A percentile compares a stretch with the other conserved stretches of the same genome.
phyloP scores from a whole-genome alignment of 805 yeast species.

The Yarrowia sp. region DNA sequence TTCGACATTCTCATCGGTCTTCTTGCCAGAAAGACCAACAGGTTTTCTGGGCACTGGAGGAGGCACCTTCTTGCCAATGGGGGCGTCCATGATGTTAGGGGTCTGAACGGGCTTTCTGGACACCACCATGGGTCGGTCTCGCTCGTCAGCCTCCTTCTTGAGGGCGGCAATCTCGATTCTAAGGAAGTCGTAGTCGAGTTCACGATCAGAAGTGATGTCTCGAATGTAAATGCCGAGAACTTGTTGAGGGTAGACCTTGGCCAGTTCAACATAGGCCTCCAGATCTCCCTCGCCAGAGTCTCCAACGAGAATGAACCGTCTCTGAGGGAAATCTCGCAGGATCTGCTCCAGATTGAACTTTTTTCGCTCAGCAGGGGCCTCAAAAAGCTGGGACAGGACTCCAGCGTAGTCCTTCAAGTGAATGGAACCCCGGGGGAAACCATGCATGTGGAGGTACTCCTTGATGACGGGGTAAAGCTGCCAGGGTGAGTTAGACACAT shows the following conservation, averaged over 20 bases:
- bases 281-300: constrained; percentile 95
- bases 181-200: constrained; percentile 33
- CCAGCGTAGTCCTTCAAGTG: constrained; percentile 87
- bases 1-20: neutral
- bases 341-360: constrained; percentile 60
- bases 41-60: constrained; percentile 37
- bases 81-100: constrained; percentile 4
- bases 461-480: constrained; percentile 65
- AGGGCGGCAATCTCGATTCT: constrained; percentile 26
- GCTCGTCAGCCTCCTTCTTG: neutral
- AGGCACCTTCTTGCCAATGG: constrained; percentile 10
- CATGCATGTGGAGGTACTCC: constrained; percentile 52
- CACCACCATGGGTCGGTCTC: neutral
- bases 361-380: constrained; percentile 82
- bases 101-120: constrained; percentile 18
- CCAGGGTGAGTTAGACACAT: constrained; percentile 95
- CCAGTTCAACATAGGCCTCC: constrained; percentile 80
- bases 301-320: constrained; percentile 81
- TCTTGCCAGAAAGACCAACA: constrained; percentile 27
- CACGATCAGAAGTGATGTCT: constrained; percentile 49
- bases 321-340: constrained; percentile 66
- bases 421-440: constrained; percentile 75
- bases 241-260: constrained; percentile 57
- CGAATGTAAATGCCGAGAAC: constrained; percentile 76
- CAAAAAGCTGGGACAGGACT: constrained; percentile 73